phyloP scores from a whole-genome alignment of 2,329 filamentous ascomycete genomes.

The Alternaria incomplexa region DNA sequence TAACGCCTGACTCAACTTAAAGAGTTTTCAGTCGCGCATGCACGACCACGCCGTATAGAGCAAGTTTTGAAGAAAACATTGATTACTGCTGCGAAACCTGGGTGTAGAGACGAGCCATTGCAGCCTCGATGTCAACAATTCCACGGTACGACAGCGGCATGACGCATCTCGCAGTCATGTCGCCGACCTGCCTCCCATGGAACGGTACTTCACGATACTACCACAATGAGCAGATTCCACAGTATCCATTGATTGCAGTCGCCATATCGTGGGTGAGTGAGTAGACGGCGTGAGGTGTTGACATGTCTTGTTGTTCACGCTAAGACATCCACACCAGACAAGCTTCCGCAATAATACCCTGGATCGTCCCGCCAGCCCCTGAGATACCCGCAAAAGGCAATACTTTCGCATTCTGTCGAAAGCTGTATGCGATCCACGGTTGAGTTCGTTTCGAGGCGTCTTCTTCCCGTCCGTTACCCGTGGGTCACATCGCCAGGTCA shows the following conservation, averaged over 20 bases:
- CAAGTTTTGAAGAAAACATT: neutral
- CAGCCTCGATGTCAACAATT: slow-evolving; percentile 4
- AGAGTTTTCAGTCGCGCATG: neutral
- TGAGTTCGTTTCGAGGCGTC: neutral
- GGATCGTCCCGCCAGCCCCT: slow-evolving; percentile 4
- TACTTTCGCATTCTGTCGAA: neutral
- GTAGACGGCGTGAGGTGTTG: slow-evolving; percentile 4
- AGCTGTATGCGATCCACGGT: neutral
- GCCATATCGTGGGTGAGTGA: slow-evolving; percentile 4
- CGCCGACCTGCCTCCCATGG: slow-evolving; percentile 4
- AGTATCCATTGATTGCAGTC: slow-evolving; percentile 4
- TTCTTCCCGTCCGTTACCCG: neutral
- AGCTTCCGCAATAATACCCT: slow-evolving; percentile 3
- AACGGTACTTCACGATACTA: neutral
- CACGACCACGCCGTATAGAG: neutral
- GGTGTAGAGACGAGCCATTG: slow-evolving; percentile 3
- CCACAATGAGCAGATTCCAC: slow-evolving; percentile 1
- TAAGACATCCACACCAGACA: slow-evolving; percentile 3
- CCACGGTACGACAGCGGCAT: slow-evolving; percentile 14
- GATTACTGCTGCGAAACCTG: slow-evolving; percentile 7
- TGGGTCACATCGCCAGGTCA: neutral
- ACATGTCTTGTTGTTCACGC: slow-evolving; percentile 4
- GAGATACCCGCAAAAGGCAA: neutral
- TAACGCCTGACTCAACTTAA: slow-evolving; percentile 5
- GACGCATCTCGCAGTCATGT: slow-evolving; percentile 3